These are phyloP conservation scores for Solanum pimpinellifolium DNA, from an alignment of 257 asterid genomes.

Conservation along the genomic window DNA sequence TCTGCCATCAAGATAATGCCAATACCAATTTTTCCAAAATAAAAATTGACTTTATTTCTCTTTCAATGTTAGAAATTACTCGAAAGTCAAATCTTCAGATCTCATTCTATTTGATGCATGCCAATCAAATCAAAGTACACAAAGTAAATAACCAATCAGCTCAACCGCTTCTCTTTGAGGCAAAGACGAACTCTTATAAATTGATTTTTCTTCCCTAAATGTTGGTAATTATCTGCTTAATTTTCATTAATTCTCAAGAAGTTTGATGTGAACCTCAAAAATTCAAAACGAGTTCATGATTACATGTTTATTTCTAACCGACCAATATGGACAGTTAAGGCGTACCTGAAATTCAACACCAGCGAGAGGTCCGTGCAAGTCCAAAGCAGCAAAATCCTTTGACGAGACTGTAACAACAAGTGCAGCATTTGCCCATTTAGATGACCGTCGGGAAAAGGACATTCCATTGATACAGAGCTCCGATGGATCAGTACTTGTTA, in stretches of 20 bases:
- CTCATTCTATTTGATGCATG: not conserved
- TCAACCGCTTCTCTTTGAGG: not conserved
- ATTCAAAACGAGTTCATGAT: not conserved
- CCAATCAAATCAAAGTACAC: not conserved
- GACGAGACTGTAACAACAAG: conserved; percentile 68
- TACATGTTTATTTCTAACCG: not conserved
- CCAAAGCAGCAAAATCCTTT: conserved; percentile 56
- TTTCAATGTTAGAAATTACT: not conserved
- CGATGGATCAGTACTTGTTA: conserved; percentile 78
- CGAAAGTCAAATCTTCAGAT: not conserved
- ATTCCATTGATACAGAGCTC: conserved; percentile 92
- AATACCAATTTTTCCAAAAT: not conserved
- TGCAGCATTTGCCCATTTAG: conserved; percentile 96
- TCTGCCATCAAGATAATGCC: not conserved
- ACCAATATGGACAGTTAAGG: not conserved
- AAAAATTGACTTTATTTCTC: not conserved
- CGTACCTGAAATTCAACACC: conserved; percentile 90
- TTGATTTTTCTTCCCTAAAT: not conserved
- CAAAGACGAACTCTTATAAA: not conserved
- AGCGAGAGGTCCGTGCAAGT: conserved; percentile 70
- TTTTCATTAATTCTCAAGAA: not conserved
- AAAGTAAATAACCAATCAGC: not conserved
- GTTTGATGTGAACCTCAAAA: not conserved
- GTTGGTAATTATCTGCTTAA: not conserved
- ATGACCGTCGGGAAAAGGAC: conserved; percentile 91